Evolutionary conservation across 331 rosid species (phyloP), one percentile per base, ranked within the genome.

Genomic region (Prunus yedoensis): DNA sequence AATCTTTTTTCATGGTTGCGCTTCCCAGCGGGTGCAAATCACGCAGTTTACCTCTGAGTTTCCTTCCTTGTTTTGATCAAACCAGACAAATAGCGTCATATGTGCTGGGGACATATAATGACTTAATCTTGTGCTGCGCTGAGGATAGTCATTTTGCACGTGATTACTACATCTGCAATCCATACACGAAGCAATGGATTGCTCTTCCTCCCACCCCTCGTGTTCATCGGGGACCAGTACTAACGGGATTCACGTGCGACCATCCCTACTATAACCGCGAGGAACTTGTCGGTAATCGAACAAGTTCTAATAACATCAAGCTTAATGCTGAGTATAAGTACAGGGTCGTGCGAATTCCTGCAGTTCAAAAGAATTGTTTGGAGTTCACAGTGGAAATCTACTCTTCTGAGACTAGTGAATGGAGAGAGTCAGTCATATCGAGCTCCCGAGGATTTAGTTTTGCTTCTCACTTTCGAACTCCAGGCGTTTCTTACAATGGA

Each of bases 141-240:
- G 38, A 20, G n/a, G 18, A 21, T 45, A 3, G 54, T 12, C 8
- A 10, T 21, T 0, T 23, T 45, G 13, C 7, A 8, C 2, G 8
- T 21, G 57, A 67, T 5, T 46, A 67, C 72, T 67, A 46, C 72
- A 23, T 67, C 1, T 46, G 38, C 72, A 46, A 67, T 23, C 72
- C 57, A 16, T 67, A 20, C 38, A 46, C 57, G 5, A 67, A 45
- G 57, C 57, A 45, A 67, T 47, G 71, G 54, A 3, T 45, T 66
- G 54, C 53, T 13, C 35, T 66, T 50, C 56, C 56, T 46, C 32
- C n/a, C 7, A 2, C 71, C 32, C 41, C 56, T 45, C 54, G 11
- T 6, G 30, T 20, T 10, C 15, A 25, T 9, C 18, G 5, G 4
- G 11, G 9, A 2, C 7, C 12, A 18, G 41, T 47, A 16, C 15